Percentiles rank a stretch among this genome's conserved stretches.
phyloP scores from a whole-genome alignment of 2,329 filamentous ascomycete species.

The Colletotrichum sp. region DNA sequence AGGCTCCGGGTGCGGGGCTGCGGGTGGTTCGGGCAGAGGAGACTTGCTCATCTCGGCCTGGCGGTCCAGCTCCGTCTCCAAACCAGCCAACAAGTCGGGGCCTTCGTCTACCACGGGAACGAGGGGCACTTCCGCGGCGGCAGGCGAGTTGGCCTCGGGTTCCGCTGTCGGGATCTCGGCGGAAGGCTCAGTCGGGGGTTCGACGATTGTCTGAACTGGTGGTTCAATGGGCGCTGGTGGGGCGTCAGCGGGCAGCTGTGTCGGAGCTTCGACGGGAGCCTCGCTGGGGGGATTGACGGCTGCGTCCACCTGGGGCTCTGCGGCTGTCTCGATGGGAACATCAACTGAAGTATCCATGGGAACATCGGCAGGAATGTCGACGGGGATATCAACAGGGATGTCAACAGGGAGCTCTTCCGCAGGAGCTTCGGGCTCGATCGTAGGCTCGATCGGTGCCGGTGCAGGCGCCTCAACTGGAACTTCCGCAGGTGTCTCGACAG shows the following conservation, averaged over 20 bases:
- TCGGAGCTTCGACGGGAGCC: not conserved
- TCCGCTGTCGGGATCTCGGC: not conserved
- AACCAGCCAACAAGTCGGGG: slow-evolving; percentile 19
- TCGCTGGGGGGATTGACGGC: not conserved
- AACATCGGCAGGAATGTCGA: not conserved
- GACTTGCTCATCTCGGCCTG: slow-evolving; percentile 14
- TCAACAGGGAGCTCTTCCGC: not conserved
- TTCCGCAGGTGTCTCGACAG: not conserved
- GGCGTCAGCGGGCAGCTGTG: not conserved
- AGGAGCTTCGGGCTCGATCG: not conserved
- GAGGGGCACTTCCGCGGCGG: not conserved
- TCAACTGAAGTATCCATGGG: not conserved
- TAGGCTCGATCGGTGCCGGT: not conserved
- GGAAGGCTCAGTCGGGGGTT: not conserved
- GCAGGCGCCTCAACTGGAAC: not conserved
- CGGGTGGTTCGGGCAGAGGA: slow-evolving; percentile 3
- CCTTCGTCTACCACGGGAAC: slow-evolving; percentile 8
- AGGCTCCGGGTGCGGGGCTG: slow-evolving; percentile 6
- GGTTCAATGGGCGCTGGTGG: not conserved
- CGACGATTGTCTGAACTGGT: not conserved
- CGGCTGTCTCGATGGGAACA: not conserved
- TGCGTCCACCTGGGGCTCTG: not conserved
- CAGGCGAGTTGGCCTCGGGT: not conserved
- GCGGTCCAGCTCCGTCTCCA: slow-evolving; percentile 21
- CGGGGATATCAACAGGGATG: not conserved